A percentile compares a stretch with the other conserved stretches of the same genome.
Evolutionary conservation across 2,329 filamentous ascomycete genomes (phyloP).

Genomic region (Cladobotryum mycophilum): DNA sequence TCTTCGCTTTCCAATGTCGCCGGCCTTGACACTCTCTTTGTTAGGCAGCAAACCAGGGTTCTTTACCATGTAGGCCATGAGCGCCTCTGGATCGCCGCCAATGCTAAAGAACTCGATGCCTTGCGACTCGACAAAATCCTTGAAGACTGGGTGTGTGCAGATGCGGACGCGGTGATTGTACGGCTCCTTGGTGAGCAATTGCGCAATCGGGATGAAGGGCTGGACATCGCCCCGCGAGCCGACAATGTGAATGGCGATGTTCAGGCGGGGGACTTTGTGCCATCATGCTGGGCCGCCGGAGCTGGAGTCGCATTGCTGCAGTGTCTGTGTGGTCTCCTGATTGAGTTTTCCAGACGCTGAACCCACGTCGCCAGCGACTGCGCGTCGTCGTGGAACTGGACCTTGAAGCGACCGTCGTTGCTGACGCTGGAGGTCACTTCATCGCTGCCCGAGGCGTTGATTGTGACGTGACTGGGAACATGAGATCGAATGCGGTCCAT

Average conservation of each 20-base stretch:
- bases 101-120: conserved; percentile 53
- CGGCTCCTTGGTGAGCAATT: conserved; percentile 27
- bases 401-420: conserved; percentile 25
- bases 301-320: background rate
- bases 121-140: conserved; percentile 45
- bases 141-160: conserved; percentile 50
- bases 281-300: background rate
- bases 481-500: conserved; percentile 20
- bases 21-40: conserved; percentile 28
- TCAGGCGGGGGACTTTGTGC: conserved; percentile 17
- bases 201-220: conserved; percentile 53
- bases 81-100: conserved; percentile 47
- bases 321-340: conserved; percentile 2
- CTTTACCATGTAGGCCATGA: conserved; percentile 38
- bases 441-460: conserved; percentile 15
- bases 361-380: conserved; percentile 22
- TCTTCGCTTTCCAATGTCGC: conserved; percentile 30
- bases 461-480: conserved; percentile 21
- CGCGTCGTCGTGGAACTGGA: conserved; percentile 25
- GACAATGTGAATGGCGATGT: conserved; percentile 29
- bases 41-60: conserved; percentile 34
- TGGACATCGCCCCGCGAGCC: conserved; percentile 35
- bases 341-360: conserved; percentile 15
- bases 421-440: conserved; percentile 20
- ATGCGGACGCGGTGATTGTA: conserved; percentile 50